Evolutionary conservation across 257 asterid genomes (phyloP).

Genomic region (Paulownia fortunei): DNA sequence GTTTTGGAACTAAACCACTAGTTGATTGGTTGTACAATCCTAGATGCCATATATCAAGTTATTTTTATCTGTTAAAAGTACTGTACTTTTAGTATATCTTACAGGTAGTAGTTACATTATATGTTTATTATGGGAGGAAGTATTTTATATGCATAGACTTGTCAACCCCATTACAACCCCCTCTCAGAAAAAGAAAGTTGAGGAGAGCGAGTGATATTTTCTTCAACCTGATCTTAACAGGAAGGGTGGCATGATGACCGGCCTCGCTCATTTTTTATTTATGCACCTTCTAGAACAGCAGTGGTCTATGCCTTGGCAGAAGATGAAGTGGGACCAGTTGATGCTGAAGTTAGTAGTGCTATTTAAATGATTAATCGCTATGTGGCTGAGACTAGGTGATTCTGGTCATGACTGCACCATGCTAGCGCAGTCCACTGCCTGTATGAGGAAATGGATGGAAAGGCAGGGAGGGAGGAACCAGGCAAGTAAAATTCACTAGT

Average conservation of each 20-base stretch:
- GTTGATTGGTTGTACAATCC: not conserved
- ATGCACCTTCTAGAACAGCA: slow-evolving; percentile 91
- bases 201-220: not conserved
- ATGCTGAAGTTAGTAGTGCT: slow-evolving; percentile 18
- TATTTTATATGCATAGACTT: not conserved
- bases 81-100: not conserved
- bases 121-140: not conserved
- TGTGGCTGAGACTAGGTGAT: slow-evolving; percentile 5
- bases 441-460: not conserved
- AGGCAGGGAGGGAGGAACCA: not conserved
- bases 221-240: slow-evolving; percentile 47
- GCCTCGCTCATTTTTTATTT: slow-evolving; percentile 77
- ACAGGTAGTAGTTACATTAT: not conserved
- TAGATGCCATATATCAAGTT: too few relatives aligned
- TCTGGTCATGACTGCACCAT: not conserved
- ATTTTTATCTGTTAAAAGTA: too few relatives aligned
- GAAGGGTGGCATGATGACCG: slow-evolving; percentile 71
- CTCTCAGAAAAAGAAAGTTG: slow-evolving; percentile 12
- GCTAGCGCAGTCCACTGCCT: not conserved
- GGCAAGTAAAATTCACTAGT: slow-evolving; percentile 11
- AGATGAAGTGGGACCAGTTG: slow-evolving; percentile 38
- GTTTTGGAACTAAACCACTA: not conserved
- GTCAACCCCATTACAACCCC: not conserved
- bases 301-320: slow-evolving; percentile 73
- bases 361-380: not conserved